phyloP scores from a whole-genome alignment of 495 filamentous ascomycete species.

The Hapsidospora chrysogenum region DNA sequence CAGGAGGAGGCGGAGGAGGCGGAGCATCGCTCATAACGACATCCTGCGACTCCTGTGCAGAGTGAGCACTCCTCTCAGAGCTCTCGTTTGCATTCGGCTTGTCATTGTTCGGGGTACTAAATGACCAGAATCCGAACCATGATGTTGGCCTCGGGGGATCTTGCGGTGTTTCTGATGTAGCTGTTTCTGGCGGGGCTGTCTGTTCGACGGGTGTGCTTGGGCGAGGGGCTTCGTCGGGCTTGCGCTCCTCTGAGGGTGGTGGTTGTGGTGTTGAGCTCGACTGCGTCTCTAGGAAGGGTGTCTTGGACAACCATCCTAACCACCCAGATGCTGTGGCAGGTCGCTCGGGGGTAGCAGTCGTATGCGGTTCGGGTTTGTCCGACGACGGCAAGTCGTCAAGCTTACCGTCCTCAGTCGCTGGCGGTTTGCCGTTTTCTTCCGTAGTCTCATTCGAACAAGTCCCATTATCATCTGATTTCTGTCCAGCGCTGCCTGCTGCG shows the following conservation, averaged over 20 bases:
- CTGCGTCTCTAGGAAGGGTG: background rate
- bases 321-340: constrained; percentile 19
- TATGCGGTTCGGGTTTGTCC: no score
- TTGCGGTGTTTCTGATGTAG: constrained; percentile 4
- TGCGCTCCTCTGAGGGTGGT: no score
- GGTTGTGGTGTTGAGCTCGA: no score
- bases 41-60: background rate
- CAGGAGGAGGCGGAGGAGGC: no score
- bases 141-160: constrained; percentile 15
- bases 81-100: constrained; percentile 12
- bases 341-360: constrained; percentile 6
- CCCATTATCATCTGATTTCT: background rate
- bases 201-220: constrained; percentile 9
- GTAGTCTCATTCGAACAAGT: no score
- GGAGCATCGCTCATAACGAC: background rate
- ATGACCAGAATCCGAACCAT: constrained; percentile 37
- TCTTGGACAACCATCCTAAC: constrained; percentile 1
- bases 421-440: no score
- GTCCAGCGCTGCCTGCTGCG: constrained; percentile 1
- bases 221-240: no score
- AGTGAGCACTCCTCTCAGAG: constrained; percentile 11
- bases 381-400: no score
- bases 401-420: no score
- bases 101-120: no score
- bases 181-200: constrained; percentile 4